Evolutionary conservation across 495 filamentous ascomycete genomes (phyloP), one percentile per base, ranked within the genome.

Genomic region (Aspergillus funiculosus): DNA sequence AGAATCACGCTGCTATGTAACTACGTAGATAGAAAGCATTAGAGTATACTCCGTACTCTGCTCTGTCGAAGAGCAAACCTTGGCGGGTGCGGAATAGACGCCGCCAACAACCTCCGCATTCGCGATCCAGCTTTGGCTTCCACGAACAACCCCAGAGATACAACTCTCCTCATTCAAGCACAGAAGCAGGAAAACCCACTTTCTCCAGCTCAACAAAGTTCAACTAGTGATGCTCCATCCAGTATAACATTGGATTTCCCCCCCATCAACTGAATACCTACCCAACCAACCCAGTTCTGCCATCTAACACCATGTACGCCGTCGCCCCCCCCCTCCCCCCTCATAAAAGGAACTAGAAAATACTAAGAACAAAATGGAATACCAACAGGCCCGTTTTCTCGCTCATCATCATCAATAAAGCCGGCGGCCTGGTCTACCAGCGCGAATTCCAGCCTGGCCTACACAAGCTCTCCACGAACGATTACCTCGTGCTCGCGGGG

Each of bases 391-490:
- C 87, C 43, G 84, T 98, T 59, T 89, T 91, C 68, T 82, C 87
- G 39, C 81, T 98, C 46, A 86, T 97, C 52, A 86, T 98, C 54
- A 95, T 98, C 71, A 96, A 95, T 73, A 97, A 97, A 74, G 89
- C 92, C 38, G 92, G 92, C 30, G 92, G 92, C 48, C 75, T 98
- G 46, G 85, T 97, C 64, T 98, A 94, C 71, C 88, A 95, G 67
- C 86, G 87, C 39, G 85, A 89, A 54, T 97, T 97, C 70, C 80
- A 88, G 56, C 75, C 80, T 19, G 80, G 82, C 27, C 73, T 97
- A 51, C 84, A 82, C 65, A 90, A 91, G 60, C 79, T 97, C 54
- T 86, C 77, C 38, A 87, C 85, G 41, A 98, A 98, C 58, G 94
- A 97, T 71, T 88, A 88, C 60, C 84, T 98, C 3, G 89, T 97